Evolutionary conservation across 306 rosid species (phyloP).

Genomic region (Senna siamea): DNA sequence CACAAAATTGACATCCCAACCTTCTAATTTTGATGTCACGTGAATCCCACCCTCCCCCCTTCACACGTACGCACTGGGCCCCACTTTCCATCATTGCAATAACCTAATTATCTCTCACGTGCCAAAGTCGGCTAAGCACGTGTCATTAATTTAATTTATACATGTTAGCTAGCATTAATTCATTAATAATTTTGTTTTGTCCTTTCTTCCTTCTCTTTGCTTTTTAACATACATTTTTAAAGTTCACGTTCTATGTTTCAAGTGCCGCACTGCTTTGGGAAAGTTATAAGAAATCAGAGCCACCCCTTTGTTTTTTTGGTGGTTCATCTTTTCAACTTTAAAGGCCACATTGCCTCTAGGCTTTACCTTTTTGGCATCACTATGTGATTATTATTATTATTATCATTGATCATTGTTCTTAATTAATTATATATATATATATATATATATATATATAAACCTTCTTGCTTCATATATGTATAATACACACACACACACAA

Average conservation of each 20-base stretch:
- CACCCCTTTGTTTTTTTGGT: slow-evolving; percentile 57
- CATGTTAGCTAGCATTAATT: slow-evolving; percentile 1
- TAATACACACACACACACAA: slow-evolving; percentile 27
- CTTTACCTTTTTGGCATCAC: slow-evolving; percentile 49
- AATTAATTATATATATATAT: no score
- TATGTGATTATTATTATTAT: slow-evolving; percentile 31
- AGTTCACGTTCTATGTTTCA: slow-evolving; percentile 55
- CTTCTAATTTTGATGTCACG: slow-evolving; percentile 57
- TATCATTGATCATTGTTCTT: neutral
- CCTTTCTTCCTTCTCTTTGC: slow-evolving; percentile 21
- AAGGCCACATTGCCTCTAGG: slow-evolving; percentile 42
- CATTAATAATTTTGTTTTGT: no score
- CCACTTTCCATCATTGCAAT: slow-evolving; percentile 47
- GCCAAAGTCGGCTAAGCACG: slow-evolving; percentile 62
- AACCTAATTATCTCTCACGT: slow-evolving; percentile 57
- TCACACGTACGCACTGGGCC: slow-evolving; percentile 58
- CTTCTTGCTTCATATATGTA: neutral
- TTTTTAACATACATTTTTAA: slow-evolving; percentile 34
- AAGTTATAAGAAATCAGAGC: slow-evolving; percentile 49
- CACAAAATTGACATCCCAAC: slow-evolving; percentile 68
- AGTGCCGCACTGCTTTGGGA: slow-evolving; percentile 61
- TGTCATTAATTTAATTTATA: slow-evolving; percentile 30
- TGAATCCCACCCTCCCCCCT: slow-evolving; percentile 68
- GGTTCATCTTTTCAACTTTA: slow-evolving; percentile 45
- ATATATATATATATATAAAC: no score